Evolutionary conservation across 1,284 basidiomycete genomes (phyloP), one percentile per base, ranked within the genome.

Genomic region (Agaricales sp.): DNA sequence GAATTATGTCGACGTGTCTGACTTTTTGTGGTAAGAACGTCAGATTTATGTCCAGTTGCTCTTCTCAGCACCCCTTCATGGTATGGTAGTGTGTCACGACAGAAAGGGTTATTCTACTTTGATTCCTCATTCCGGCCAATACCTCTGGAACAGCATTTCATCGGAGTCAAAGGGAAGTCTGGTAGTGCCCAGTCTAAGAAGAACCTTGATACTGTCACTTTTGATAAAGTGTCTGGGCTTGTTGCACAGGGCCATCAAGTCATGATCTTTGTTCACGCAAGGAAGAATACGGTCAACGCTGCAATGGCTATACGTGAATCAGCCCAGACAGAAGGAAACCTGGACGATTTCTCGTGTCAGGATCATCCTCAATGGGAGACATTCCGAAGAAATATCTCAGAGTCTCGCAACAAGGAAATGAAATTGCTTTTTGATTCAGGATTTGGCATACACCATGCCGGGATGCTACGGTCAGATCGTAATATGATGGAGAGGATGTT

Each of bases 181-280:
- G 82, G 87, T 43, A 88, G 84, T 51, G 60, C 70, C 0, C 74
- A 75, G 30, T 82, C 87, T n/a, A 85, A 82, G 54, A 87, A 81
- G 58, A 96, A 95, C 58, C 75, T 99, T 50, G 96, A 99, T 63
- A 74, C 75, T 26, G 92, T 93, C 21, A 84, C 91, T 2, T 99
- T 89, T 59, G 79, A 96, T 58, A 98, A 97, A 67, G 89, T 94
- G 6, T 77, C 82, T 0, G 84, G 88, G 43, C 71, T 96, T 6
- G 87, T 96, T 13, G 74, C 69, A 46, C 79, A 84, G 58, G 94
- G 92, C 0, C 96, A 99, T 65, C 96, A 99, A 65, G 93, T 98
- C 51, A 99, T 99, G 95, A 92, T 99, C 0, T 99, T 99, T 61
- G 96, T 99, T 8, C 96, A 99, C 64, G 92, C 96, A 14, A 80